A percentile compares a stretch with the other conserved stretches of the same genome.
Conservation (phyloP, 495 filamentous ascomycete genomes). For the Aspergillus haitiensis region DNA sequence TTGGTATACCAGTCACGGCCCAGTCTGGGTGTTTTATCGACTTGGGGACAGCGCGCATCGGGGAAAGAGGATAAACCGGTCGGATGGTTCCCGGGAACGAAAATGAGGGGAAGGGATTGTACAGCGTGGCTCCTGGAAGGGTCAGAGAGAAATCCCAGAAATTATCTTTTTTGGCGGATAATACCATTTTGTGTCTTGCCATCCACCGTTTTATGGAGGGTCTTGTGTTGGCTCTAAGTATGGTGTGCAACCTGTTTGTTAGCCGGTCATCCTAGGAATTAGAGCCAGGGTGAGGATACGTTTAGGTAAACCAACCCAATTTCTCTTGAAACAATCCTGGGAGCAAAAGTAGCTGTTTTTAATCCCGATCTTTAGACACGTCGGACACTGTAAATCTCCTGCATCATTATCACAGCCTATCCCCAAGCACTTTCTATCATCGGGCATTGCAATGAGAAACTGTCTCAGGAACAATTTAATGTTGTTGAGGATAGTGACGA, state of each 20-base stretch:
- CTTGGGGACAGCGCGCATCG: conserved; percentile 67
- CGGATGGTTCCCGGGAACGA: conserved; percentile 79
- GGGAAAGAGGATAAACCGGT: conserved; percentile 86
- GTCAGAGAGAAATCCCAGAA: conserved; percentile 70
- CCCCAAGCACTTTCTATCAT: conserved; percentile 66
- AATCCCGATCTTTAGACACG: conserved; percentile 82
- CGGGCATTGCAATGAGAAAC: not conserved
- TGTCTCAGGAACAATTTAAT: not conserved
- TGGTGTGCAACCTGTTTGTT: not conserved
- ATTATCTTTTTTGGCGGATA: conserved; percentile 65
- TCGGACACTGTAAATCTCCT: conserved; percentile 85
- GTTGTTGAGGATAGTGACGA: too few species aligned
- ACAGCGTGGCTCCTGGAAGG: conserved; percentile 67
- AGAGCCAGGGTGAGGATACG: not conserved
- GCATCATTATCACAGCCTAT: conserved; percentile 80
- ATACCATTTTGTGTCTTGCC: conserved; percentile 55
- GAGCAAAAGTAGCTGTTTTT: conserved; percentile 90
- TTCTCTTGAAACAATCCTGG: conserved; percentile 97
- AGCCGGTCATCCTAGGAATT: not conserved
- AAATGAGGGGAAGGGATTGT: conserved; percentile 87
- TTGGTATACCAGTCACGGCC: conserved; percentile 76
- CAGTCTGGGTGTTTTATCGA: conserved; percentile 84
- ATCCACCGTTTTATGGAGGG: conserved; percentile 71
- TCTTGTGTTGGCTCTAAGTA: conserved; percentile 74
- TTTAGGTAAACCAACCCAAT: conserved; percentile 70